phyloP scores from a whole-genome alignment of 2,329 filamentous ascomycete genomes.

The Hypoxylon sp. region DNA sequence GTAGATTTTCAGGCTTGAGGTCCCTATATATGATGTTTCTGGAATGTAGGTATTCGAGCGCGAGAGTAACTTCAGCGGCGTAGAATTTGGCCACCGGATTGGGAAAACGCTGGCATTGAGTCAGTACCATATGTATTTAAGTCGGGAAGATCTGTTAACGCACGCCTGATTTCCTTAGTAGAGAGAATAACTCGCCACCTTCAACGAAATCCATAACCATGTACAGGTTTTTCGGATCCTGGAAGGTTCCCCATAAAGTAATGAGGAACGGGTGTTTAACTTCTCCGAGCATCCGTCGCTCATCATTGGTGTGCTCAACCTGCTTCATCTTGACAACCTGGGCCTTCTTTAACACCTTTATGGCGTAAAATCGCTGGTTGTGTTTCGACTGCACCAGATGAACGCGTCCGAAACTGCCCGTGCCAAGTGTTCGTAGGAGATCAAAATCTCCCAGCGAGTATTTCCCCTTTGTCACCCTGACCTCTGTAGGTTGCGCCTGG shows the following conservation, averaged over 20 bases:
- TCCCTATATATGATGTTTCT: constrained; percentile 98
- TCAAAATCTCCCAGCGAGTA: constrained; percentile 94
- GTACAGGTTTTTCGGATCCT: constrained; percentile 95
- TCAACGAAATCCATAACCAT: constrained; percentile 99
- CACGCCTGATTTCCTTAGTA: constrained; percentile 93
- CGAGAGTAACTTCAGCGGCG: constrained; percentile 95
- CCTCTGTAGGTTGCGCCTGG: constrained; percentile 54
- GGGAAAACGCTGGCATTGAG: constrained; percentile 83
- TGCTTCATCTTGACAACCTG: constrained; percentile 99
- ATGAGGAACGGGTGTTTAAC: constrained; percentile 99
- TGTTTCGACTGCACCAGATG: constrained; percentile 98
- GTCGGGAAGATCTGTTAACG: constrained; percentile 52
- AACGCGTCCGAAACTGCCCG: constrained; percentile 95
- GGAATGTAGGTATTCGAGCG: constrained; percentile 93
- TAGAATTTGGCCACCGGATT: constrained; percentile 99
- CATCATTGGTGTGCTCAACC: constrained; percentile 99
- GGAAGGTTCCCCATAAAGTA: constrained; percentile 98
- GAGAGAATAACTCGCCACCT: constrained; percentile 95
- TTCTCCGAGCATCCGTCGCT: constrained; percentile 93
- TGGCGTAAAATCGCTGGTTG: constrained; percentile 97
- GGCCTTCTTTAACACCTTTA: constrained; percentile 98
- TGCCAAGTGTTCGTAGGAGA: constrained; percentile 91
- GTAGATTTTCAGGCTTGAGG: constrained; percentile 93
- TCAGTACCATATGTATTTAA: constrained; percentile 33
- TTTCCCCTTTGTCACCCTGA: constrained; percentile 92